phyloP scores from a whole-genome alignment of 139 green algal species.

The Gonium pectorale region DNA sequence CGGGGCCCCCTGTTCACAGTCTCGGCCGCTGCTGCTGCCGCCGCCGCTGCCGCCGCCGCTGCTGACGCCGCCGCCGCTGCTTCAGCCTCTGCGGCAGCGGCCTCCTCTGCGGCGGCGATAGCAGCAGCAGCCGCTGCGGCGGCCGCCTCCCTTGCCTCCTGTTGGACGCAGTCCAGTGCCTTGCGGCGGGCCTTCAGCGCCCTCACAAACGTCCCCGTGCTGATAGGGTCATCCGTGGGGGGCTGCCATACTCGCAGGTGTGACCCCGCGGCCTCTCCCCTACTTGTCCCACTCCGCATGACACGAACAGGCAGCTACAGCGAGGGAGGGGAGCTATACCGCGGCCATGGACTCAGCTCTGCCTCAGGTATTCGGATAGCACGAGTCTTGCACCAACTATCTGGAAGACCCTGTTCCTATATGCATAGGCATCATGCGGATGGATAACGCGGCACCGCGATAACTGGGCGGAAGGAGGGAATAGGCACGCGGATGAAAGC shows the following conservation, averaged over 20 bases:
- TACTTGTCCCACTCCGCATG: constrained; percentile 9
- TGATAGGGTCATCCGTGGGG: constrained; percentile 1
- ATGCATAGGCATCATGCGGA: no score
- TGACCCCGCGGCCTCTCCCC: no score
- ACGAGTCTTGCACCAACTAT: no score
- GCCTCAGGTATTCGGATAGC: no score
- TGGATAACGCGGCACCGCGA: no score
- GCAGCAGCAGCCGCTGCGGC: constrained; percentile 1
- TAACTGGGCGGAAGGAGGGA: no score
- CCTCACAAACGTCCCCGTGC: not conserved
- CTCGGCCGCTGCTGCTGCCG: not conserved
- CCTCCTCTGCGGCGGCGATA: not conserved
- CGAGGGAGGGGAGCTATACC: no score
- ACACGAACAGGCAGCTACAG: no score
- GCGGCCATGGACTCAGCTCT: no score
- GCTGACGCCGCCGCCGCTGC: not conserved
- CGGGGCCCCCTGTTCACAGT: no score
- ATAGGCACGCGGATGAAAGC: no score
- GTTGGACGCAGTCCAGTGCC: not conserved
- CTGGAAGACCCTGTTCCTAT: no score
- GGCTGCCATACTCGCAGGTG: constrained; percentile 3
- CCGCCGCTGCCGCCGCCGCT: not conserved
- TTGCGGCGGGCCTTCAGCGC: constrained; percentile 14
- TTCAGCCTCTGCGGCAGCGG: not conserved
- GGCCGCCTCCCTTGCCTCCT: not conserved